Evolutionary conservation across 1,139 yeast genomes (phyloP).

Genomic region (Yamadazyma aaseri): DNA sequence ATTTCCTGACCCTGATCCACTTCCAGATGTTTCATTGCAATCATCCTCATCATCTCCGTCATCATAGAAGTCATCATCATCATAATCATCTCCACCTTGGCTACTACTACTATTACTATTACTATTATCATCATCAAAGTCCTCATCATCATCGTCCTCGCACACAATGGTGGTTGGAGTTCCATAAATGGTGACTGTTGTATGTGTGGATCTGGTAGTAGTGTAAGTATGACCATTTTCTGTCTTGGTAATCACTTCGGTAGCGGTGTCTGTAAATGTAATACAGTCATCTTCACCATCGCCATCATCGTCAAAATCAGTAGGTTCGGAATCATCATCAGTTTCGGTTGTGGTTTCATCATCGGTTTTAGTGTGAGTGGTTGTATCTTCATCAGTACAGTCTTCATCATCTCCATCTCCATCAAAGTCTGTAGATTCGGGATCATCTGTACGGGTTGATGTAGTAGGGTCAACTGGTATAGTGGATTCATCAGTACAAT

Average conservation of each 20-base stretch:
- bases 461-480: slow-evolving; percentile 3
- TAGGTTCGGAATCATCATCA: slow-evolving; percentile 6
- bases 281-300: slow-evolving; percentile 17
- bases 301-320: slow-evolving; percentile 12
- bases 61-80: slow-evolving; percentile 7
- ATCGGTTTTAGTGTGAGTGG: slow-evolving; percentile 5
- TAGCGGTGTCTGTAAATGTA: slow-evolving; percentile 11
- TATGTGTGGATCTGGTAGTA: slow-evolving; percentile 8
- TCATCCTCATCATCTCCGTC: slow-evolving; percentile 8
- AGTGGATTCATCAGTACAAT: background rate
- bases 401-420: slow-evolving; percentile 10
- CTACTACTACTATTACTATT: background rate
- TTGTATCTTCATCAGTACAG: slow-evolving; percentile 11
- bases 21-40: slow-evolving; percentile 10
- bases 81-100: slow-evolving; percentile 4
- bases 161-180: slow-evolving; percentile 8
- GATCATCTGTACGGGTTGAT: background rate
- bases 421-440: slow-evolving; percentile 1
- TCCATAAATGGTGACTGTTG: slow-evolving; percentile 9
- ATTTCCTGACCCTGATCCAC: slow-evolving; percentile 8
- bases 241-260: slow-evolving; percentile 10
- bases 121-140: slow-evolving; percentile 7
- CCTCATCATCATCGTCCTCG: slow-evolving; percentile 14
- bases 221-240: slow-evolving; percentile 9
- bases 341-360: slow-evolving; percentile 5